Evolutionary conservation across 805 yeast species (phyloP).

Genomic region (Starmera caribaea): DNA sequence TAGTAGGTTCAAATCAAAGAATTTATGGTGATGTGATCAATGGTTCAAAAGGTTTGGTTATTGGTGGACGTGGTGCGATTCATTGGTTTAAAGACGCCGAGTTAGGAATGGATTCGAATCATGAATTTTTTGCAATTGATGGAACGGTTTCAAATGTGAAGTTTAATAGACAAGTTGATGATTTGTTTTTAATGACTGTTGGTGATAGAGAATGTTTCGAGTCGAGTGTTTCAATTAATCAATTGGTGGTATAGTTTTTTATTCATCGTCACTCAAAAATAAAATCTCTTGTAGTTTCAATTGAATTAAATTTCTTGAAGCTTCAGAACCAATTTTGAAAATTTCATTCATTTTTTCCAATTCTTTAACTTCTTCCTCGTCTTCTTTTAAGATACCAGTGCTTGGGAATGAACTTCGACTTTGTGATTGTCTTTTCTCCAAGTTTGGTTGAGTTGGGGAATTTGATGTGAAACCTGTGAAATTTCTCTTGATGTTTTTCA

Average conservation of each 20-base stretch:
- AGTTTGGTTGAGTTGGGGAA: conserved; percentile 1
- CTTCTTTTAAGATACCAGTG: background rate
- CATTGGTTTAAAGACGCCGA: conserved; percentile 16
- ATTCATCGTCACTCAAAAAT: conserved; percentile 10
- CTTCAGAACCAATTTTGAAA: conserved; percentile 11
- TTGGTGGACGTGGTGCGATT: conserved; percentile 16
- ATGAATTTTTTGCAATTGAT: background rate
- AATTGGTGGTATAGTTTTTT: too few species aligned
- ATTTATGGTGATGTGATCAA: conserved; percentile 13
- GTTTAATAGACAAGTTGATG: conserved; percentile 10
- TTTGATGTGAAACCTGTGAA: background rate
- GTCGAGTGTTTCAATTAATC: conserved; percentile 6
- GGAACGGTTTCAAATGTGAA: conserved; percentile 7
- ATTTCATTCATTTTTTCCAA: background rate
- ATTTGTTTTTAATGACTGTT: conserved; percentile 5
- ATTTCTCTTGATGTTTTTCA: conserved; percentile 1
- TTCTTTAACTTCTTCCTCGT: background rate
- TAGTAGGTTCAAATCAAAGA: conserved; percentile 12
- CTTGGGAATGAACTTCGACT: too few species aligned
- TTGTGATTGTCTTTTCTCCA: background rate
- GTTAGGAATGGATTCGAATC: conserved; percentile 6
- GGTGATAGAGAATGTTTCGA: conserved; percentile 11
- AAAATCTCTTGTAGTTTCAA: conserved; percentile 18
- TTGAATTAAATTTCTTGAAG: conserved; percentile 14
- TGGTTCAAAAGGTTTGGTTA: conserved; percentile 17